Evolutionary conservation across 768 basidiomycete species (phyloP).

Genomic region (Pilatotrama ljubarskyi): DNA sequence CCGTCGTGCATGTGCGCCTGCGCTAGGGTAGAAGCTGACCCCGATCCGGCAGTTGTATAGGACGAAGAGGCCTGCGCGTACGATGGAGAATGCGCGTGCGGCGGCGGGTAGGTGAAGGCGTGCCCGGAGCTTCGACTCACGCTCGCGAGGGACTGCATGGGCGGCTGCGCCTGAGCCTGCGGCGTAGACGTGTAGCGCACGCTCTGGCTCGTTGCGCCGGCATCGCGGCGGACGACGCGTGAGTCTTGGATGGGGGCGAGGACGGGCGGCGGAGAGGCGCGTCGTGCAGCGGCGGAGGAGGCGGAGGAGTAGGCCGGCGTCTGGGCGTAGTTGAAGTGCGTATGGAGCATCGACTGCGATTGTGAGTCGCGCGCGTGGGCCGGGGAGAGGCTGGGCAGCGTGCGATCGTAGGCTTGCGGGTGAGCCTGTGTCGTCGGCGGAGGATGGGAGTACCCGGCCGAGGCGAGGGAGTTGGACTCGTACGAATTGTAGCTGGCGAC

Average conservation of each 20-base stretch:
- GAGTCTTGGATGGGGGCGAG: slow-evolving; percentile 26
- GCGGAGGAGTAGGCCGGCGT: background rate
- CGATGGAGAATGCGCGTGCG: background rate
- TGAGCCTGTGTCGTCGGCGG: slow-evolving; percentile 1
- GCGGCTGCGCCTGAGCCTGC: background rate
- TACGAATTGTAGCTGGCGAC: slow-evolving; percentile 13
- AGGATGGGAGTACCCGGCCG: slow-evolving; percentile 17
- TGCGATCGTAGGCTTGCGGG: slow-evolving; percentile 4
- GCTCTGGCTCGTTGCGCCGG: background rate
- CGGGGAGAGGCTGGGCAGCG: slow-evolving; percentile 10
- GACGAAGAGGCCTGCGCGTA: slow-evolving; percentile 2
- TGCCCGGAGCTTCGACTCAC: slow-evolving; percentile 11
- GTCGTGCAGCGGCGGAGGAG: background rate
- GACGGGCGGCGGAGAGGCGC: slow-evolving; percentile 18
- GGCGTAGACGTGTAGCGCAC: slow-evolving; percentile 1
- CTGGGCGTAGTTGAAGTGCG: slow-evolving; percentile 8
- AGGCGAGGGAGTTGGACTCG: slow-evolving; percentile 19
- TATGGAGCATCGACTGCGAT: background rate
- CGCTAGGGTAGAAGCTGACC: background rate
- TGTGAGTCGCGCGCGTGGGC: background rate
- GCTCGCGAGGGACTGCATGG: slow-evolving; percentile 6
- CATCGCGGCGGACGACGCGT: slow-evolving; percentile 12
- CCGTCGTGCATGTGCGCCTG: too few relatives aligned
- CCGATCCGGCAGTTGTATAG: background rate
- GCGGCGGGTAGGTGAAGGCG: slow-evolving; percentile 10